These are phyloP conservation scores for Quambalaria eucalypti DNA, from an alignment of 1,284 basidiomycete genomes.

Conservation along the genomic window DNA sequence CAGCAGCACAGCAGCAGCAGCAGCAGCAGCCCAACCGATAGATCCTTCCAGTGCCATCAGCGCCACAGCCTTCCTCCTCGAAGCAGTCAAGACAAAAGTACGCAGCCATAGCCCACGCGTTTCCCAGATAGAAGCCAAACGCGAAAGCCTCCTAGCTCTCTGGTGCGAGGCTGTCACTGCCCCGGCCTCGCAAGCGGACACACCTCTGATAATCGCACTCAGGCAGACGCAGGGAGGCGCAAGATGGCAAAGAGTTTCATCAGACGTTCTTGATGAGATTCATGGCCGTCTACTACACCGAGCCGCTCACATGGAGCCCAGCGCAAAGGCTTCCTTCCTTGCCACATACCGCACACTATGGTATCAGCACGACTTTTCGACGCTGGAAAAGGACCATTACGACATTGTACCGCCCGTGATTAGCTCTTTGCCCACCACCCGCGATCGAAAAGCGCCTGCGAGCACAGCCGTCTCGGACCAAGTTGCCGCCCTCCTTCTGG, in stretches of 20 bases:
- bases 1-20: too few species aligned
- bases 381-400: background rate
- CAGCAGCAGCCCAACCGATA: too few species aligned
- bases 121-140: too few species aligned
- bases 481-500: background rate
- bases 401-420: background rate
- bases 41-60: too few species aligned
- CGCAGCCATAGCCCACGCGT: background rate
- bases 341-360: background rate
- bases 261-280: background rate
- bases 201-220: background rate
- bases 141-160: too few species aligned
- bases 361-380: background rate
- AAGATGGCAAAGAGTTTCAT: background rate
- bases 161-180: too few species aligned
- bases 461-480: background rate
- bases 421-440: background rate
- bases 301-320: background rate
- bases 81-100: background rate
- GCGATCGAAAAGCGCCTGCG: background rate
- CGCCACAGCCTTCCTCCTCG: background rate
- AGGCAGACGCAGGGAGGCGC: too few species aligned
- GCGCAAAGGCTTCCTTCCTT: background rate
- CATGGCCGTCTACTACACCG: background rate
- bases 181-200: too few species aligned